Base-by-base conservation (phyloP, 2,329 filamentous ascomycete genomes). In the Emergomyces pasteurianus region DNA sequence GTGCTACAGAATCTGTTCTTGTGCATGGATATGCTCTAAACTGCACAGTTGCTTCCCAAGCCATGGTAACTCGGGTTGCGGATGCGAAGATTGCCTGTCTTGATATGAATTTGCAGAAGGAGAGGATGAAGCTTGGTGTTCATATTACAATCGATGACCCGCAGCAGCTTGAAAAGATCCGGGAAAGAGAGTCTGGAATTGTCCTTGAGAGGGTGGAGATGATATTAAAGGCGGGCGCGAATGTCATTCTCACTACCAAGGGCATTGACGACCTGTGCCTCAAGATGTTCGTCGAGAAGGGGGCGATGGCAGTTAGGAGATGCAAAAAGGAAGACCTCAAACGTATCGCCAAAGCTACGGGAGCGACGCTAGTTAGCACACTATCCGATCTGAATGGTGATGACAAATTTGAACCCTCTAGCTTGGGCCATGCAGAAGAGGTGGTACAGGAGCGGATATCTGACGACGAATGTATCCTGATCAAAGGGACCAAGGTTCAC, bases 311-410 rank as follows among this genome's bases (percentile, higher is more conserved):
- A 59, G 91, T 99, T 58, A 84, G 94, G 71, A 84, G 94, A 73
- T 97, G 92, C 78, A 99, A 97, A 82, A 99, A 99, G 83, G 94
- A 99, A 79, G 94, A 99, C 71, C 80, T 99, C 63, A 83, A 94
- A 73, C 86, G 94, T 69, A 97, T 99, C 78, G 94, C 94, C 62
- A 95, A 89, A 80, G 94, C 94, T 6, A 96, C 94, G 7, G 94
- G 94, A 61, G 94, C 92, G 23, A 96, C 92, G 21, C 81, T 99
- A 61, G 84, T 99, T 67, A 92, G 89, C 80, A 92, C 91, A 8
- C 81, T 99, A 55, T 97, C 94, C 4, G 95, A 99, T 74, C 80
- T 99, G 65, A 97, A 99, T 72, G 94, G 94, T 62, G 94, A 99
- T 73, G 94, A 99, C 80, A 90, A 88, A 73, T 99, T 97, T 70